Evolutionary conservation across 768 basidiomycete species (phyloP), one percentile per base, ranked within the genome.

Genomic region (Termitomyces sp.): DNA sequence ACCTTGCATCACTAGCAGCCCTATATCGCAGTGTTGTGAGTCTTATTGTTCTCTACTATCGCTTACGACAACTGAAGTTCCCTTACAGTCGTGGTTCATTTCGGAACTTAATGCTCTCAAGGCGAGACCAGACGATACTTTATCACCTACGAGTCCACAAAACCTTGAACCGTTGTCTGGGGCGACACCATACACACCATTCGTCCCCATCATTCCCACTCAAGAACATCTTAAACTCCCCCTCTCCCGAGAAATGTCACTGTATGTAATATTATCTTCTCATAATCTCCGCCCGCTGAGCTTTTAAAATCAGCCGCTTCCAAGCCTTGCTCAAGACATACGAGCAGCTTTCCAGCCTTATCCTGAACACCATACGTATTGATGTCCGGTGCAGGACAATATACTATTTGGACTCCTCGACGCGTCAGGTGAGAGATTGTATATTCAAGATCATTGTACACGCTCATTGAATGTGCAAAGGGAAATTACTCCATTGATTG

Each of bases 251-350:
- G 95, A 96, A 62, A 98, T 96, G 95, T 81, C 88, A 16, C 71
- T 95, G 96, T 96, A 66, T 66, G 93, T 76, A 33, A 49, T 53
- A 46, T 6, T 7, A 38, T 15, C 57, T 55, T 44, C 15, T 54
- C 4, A 11, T n/a, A 16, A 15, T 22, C 6, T 18, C 32, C n/a
- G 42, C 20, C 50, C 20, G 7, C 16, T 60, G 16, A 40, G 49
- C 18, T 45, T 48, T 40, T 61, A 32, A 24, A 46, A 63, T 4
- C 65, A 96, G 96, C 62, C 94, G 94, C 35, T 97, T 94, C 75
- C 90, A 96, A 70, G 92, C 94, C 0, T 79, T 98, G 49, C 78
- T 96, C 45, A 88, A 90, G 75, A 96, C 95, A 2, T 98, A 94
- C 68, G 88, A 91, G 42, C 94, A 96, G 66, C 81, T 98, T 7